A percentile compares a stretch with the other conserved stretches of the same genome.
Evolutionary conservation across 2,329 filamentous ascomycete species (phyloP).

Genomic region (Aureobasidium sp.): DNA sequence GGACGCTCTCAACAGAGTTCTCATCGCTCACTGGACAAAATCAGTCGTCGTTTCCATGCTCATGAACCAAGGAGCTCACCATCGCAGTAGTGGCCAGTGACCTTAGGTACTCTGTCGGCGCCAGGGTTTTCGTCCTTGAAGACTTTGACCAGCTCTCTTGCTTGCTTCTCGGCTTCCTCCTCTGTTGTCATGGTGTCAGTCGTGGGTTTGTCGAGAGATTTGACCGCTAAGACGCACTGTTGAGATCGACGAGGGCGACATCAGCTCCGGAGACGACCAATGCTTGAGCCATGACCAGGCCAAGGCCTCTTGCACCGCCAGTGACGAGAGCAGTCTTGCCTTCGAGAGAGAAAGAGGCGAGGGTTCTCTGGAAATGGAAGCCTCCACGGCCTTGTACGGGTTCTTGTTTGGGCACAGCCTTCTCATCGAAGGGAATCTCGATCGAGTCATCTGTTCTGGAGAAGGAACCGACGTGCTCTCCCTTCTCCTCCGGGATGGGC

Average conservation of each 20-base stretch:
- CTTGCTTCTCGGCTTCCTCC: constrained; percentile 75
- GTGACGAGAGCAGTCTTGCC: constrained; percentile 79
- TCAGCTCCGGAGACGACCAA: constrained; percentile 83
- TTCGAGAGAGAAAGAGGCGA: constrained; percentile 80
- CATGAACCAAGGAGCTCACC: background rate
- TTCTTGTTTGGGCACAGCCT: constrained; percentile 63
- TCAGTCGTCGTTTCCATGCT: background rate
- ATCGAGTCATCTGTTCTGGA: constrained; percentile 75
- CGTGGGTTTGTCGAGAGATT: background rate
- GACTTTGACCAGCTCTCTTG: constrained; percentile 62
- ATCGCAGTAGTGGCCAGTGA: constrained; percentile 86
- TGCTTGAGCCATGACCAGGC: constrained; percentile 87
- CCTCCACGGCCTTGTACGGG: constrained; percentile 71
- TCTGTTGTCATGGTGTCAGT: constrained; percentile 41
- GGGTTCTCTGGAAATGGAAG: constrained; percentile 74
- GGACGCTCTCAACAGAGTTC: constrained; percentile 66
- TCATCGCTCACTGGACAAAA: constrained; percentile 57
- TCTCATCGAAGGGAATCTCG: constrained; percentile 69
- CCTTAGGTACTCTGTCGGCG: constrained; percentile 65
- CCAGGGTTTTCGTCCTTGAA: constrained; percentile 77
- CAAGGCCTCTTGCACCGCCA: constrained; percentile 80
- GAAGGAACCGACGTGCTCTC: constrained; percentile 56
- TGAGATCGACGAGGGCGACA: constrained; percentile 87
- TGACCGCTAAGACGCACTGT: constrained; percentile 53
- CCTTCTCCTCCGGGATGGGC: constrained; percentile 21